Evolutionary conservation across 495 filamentous ascomycete genomes (phyloP).

Genomic region (Trichoderma reesei): DNA sequence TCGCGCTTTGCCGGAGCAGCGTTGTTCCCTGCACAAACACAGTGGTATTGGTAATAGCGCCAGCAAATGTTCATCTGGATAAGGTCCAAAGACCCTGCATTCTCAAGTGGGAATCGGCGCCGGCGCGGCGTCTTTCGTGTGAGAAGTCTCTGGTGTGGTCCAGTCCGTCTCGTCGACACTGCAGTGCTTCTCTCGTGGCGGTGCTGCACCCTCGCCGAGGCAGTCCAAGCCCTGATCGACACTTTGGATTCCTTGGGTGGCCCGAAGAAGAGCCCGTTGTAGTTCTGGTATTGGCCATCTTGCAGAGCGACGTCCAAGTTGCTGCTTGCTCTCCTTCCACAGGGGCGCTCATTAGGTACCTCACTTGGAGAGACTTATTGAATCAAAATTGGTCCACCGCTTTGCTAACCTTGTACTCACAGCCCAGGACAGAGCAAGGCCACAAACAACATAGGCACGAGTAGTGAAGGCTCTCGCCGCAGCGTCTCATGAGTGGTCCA

Average conservation of each 20-base stretch:
- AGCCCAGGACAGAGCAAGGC: background rate
- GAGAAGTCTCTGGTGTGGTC: background rate
- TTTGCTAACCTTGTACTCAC: background rate
- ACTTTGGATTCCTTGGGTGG: background rate
- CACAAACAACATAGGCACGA: background rate
- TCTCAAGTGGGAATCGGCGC: background rate
- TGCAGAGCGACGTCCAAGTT: background rate
- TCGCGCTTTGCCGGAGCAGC: background rate
- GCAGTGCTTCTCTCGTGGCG: background rate
- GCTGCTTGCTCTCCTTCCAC: background rate
- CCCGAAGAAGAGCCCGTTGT: background rate
- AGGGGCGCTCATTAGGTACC: background rate
- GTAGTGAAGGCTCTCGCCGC: background rate
- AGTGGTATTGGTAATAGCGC: background rate
- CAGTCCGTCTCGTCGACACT: background rate
- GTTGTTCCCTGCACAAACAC: no score
- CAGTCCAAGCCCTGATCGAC: background rate
- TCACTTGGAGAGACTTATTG: background rate
- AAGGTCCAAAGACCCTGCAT: slow-evolving; percentile 1
- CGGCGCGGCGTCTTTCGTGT: background rate
- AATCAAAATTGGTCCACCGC: background rate
- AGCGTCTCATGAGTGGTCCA: background rate
- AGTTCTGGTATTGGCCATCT: background rate
- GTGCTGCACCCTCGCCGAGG: background rate
- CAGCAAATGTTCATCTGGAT: background rate